These are phyloP conservation scores for Leishmania gerbilli DNA, from an alignment of 208 protist species.

Conservation along the genomic window DNA sequence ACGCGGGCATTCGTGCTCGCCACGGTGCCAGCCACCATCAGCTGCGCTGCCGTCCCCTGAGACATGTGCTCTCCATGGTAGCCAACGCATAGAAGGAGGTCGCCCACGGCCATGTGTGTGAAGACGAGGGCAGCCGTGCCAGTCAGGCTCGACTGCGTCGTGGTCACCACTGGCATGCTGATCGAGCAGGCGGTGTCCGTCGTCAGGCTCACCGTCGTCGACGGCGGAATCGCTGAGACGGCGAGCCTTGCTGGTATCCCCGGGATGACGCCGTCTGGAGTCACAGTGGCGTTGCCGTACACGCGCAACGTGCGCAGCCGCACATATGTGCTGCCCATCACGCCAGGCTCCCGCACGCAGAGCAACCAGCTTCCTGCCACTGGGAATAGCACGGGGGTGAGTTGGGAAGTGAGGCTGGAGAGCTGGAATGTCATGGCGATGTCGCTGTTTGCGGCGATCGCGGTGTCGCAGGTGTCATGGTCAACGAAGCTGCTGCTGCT, in stretches of 20 bases:
- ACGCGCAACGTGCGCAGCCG: constrained; percentile 41
- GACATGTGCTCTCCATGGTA: constrained; percentile 44
- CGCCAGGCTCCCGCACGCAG: constrained; percentile 44
- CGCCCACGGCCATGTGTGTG: constrained; percentile 9
- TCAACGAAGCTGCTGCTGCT: not conserved
- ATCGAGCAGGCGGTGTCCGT: constrained; percentile 20
- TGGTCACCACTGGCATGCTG: constrained; percentile 23
- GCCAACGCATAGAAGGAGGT: constrained; percentile 53
- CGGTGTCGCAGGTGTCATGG: constrained; percentile 16
- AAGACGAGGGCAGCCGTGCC: constrained; percentile 34
- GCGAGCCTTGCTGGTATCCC: constrained; percentile 30
- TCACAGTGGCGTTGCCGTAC: constrained; percentile 46
- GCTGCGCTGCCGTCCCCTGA: constrained; percentile 21
- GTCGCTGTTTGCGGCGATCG: constrained; percentile 9
- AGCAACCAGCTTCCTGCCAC: constrained; percentile 47
- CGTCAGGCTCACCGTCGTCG: constrained; percentile 34
- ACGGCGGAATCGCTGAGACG: constrained; percentile 37
- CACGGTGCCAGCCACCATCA: constrained; percentile 31
- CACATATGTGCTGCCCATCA: constrained; percentile 24
- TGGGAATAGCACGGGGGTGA: constrained; percentile 40
- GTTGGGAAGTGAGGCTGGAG: constrained; percentile 6
- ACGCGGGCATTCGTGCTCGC: constrained; percentile 12
- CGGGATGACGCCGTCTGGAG: constrained; percentile 39
- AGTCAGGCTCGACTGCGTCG: constrained; percentile 32
- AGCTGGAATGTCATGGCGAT: constrained; percentile 34